Base-by-base conservation (phyloP, 2,329 filamentous ascomycete genomes). In the Fusarium praegraminearum region DNA sequence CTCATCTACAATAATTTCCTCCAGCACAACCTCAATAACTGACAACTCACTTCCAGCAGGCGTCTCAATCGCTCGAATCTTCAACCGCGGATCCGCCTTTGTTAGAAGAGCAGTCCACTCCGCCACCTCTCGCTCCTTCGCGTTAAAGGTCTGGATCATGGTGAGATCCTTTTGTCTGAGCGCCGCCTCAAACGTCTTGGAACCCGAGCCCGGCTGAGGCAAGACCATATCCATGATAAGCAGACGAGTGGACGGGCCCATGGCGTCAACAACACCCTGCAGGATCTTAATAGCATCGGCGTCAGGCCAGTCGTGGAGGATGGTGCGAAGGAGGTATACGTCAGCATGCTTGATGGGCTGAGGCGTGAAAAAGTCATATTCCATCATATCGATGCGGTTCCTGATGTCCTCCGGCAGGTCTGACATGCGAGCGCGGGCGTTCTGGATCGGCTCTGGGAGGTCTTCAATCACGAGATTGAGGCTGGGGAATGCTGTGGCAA, bases 391-490 rank as follows among this genome's bases (percentile, higher is more conserved):
- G 28, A 78, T 71, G 1, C 72, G 68, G 7, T 33, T 50, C 9
- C 63, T 64, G 8, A 80, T 35, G 5, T 69, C 60, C 2, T 54
- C 13, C 1, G 63, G 10, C 0, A 70, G 35, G 4, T 75, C 75
- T 1, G 70, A 64, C 1, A 65, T 62, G 1, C 79, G 63, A 15
- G 40, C 1, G 10, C 43, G 65, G 0, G 55, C 69, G 7, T 51
- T 51, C 0, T 53, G 36, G 7, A 59, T 43, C 3, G 61, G 52
- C 1, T 69, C 52, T 0, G 54, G 49, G 4, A 72, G 76, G 62
- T 82, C 80, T 59, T 82, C 76, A 5, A 82, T 61, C 12, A 81
- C 69, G 35, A 81, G 76, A 1, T 73, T 77, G 9, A 81, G 71
- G 5, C 76, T 53, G 2, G 77, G 77, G 50, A 79, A 80, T 4